Conservation (phyloP, 768 basidiomycete genomes). For the Hygrophoropsis aurantiaca region DNA sequence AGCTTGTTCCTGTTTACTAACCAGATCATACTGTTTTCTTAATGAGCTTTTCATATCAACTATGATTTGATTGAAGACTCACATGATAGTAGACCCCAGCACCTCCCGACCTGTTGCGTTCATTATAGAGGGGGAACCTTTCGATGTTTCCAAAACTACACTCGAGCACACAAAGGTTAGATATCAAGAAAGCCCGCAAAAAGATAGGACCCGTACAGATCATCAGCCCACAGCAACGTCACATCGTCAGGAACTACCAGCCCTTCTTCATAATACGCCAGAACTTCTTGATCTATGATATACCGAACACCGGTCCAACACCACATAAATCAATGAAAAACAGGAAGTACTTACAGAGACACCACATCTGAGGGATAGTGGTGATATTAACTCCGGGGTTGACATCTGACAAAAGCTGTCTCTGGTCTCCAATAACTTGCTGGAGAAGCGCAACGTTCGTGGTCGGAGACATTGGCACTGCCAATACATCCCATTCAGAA, state of each 20-base stretch:
- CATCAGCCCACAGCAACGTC: constrained; percentile 70
- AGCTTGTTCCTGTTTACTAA: background rate
- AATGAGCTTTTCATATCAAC: constrained; percentile 1
- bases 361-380: constrained; percentile 65
- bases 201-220: constrained; percentile 47
- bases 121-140: constrained; percentile 51
- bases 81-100: constrained; percentile 74
- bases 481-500: background rate
- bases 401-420: constrained; percentile 53
- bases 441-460: constrained; percentile 53
- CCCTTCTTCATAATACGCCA: constrained; percentile 65
- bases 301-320: no score
- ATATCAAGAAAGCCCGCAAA: no score
- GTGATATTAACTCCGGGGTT: constrained; percentile 47
- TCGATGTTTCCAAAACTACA: constrained; percentile 69
- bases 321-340: no score
- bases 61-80: constrained; percentile 12
- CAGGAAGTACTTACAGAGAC: constrained; percentile 51
- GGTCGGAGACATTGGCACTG: constrained; percentile 52
- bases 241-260: constrained; percentile 63
- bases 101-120: constrained; percentile 63
- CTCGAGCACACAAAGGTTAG: background rate
- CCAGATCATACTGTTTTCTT: constrained; percentile 13
- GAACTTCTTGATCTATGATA: constrained; percentile 53
- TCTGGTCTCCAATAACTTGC: constrained; percentile 60